phyloP scores from a whole-genome alignment of 164 flowering plant genomes.

The Chimonanthus salicifolius region DNA sequence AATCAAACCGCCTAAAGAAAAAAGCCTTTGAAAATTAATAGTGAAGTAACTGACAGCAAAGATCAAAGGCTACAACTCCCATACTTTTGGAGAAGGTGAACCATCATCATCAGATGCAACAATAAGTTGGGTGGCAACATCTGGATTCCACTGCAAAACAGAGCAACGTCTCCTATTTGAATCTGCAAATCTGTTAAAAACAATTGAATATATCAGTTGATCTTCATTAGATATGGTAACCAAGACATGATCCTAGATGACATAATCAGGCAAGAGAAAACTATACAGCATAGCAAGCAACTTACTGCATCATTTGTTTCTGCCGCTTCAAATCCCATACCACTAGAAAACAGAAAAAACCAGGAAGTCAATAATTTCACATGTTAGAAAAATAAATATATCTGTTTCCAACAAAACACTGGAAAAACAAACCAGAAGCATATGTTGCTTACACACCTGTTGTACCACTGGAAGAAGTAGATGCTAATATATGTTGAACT shows the following conservation, averaged over 20 bases:
- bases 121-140: conserved; percentile 82
- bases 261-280: not conserved
- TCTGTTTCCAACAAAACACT: not conserved
- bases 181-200: conserved; percentile 65
- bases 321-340: conserved; percentile 97
- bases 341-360: conserved; percentile 38
- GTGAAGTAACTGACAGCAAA: not conserved
- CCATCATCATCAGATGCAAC: conserved; percentile 98
- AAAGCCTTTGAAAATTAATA: not conserved
- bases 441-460: conserved; percentile 54
- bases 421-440: not conserved
- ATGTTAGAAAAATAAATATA: not conserved
- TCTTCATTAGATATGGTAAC: not conserved
- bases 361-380: not conserved
- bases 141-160: conserved; percentile 98
- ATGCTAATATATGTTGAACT: conserved; percentile 84
- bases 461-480: conserved; percentile 84
- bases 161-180: conserved; percentile 85
- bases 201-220: not conserved
- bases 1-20: not conserved
- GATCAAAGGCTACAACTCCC: not conserved
- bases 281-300: not conserved
- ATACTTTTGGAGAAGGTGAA: conserved; percentile 78
- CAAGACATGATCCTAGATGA: not conserved
- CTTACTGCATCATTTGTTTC: conserved; percentile 86